Evolutionary conservation across 2,329 filamentous ascomycete species (phyloP).

Genomic region (Hymenoscyphus repandus): DNA sequence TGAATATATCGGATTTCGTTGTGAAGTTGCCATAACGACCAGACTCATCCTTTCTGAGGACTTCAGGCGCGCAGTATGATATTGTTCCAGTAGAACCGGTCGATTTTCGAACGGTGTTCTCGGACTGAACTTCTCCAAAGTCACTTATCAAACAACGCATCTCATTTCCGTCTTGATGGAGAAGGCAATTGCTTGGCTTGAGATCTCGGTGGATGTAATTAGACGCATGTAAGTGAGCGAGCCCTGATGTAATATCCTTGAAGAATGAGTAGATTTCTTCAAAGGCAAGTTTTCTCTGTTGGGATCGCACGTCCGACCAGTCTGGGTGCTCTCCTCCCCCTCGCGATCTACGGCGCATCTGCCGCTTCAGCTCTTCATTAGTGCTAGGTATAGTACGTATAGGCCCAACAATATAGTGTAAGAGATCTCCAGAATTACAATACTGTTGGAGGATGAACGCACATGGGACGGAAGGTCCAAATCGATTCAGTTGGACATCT

Average conservation of each 20-base stretch:
- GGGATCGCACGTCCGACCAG: conserved; percentile 10
- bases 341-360: conserved; percentile 75
- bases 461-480: conserved; percentile 87
- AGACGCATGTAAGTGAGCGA: conserved; percentile 83
- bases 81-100: conserved; percentile 94
- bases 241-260: conserved; percentile 85
- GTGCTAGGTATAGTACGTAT: conserved; percentile 55
- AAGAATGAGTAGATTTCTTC: conserved; percentile 98
- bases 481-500: conserved; percentile 75
- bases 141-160: conserved; percentile 87
- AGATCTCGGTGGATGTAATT: conserved; percentile 95
- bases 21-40: conserved; percentile 89
- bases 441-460: conserved; percentile 98
- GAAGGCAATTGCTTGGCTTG: conserved; percentile 90
- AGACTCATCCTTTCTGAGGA: conserved; percentile 62
- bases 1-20: conserved; percentile 97
- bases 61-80: conserved; percentile 95
- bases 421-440: conserved; percentile 88
- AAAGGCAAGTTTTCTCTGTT: conserved; percentile 49
- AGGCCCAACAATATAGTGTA: conserved; percentile 76
- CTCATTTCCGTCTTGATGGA: conserved; percentile 68
- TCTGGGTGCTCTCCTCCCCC: conserved; percentile 61
- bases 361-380: conserved; percentile 83
- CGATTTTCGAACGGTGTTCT: conserved; percentile 75
- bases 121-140: conserved; percentile 91